Base-by-base conservation (phyloP, 495 filamentous ascomycete genomes). In the Penicillium atrosanguineum region DNA sequence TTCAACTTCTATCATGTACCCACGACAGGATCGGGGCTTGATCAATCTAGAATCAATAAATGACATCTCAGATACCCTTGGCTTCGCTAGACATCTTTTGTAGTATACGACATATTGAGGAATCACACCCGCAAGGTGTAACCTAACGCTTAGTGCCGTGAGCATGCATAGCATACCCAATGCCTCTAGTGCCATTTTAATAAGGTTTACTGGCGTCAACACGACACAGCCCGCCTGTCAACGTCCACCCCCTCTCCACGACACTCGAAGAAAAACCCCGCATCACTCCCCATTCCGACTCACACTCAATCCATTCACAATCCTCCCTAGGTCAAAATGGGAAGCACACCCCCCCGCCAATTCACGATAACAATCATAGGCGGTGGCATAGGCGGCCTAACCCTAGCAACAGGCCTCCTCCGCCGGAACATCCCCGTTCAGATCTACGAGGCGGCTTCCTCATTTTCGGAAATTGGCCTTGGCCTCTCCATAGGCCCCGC, bases 401-500 rank as follows among this genome's bases (percentile, higher is more conserved):
- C 70, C 47, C 74, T 87, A 1, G 81, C 81, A 11, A 64, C 79
- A 1, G 83, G 75, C 18, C 73, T 86, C 7, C 71, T 78, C 49
- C 69, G 69, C n/a, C 81, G 80, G 57, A 56, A 62, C 2, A 59
- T 85, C 20, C 51, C 57, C 4, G 78, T 75, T 47, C 72, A 71
- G 4, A 67, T 87, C 37, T 86, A 84, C 58, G 84, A 87, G 67
- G 78, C 79, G 2, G 72, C 79, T 0, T 46, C 70, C 0, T 64
- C 55, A 1, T 80, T 83, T 63, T 67, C 70, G 12, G 83, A 84
- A 59, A 77, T 85, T 40, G 83, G 83, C 1, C 78, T 83, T 0
- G 83, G 83, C 9, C 73, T 87, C 43, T 79, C 78, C 4, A 79
- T 86, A 59, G 76, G 74, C 16, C 81, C 83, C 14, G 84, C 83